Evolutionary conservation across 176 grass and related monocot genomes (phyloP).

Genomic region (Triticum turgidum): DNA sequence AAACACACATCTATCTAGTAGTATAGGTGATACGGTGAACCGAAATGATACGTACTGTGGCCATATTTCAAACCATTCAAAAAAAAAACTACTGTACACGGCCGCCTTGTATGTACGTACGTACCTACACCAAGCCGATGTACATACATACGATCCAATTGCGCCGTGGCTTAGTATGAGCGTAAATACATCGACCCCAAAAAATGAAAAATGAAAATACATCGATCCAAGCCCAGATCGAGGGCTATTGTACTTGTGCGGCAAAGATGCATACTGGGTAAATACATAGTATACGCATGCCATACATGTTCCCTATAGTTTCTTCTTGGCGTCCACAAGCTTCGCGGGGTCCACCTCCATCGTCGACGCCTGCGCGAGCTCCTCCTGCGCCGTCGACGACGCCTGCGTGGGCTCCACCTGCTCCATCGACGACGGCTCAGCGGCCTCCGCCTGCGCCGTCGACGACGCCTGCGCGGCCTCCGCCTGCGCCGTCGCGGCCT

Average conservation of each 20-base stretch:
- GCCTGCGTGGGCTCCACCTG: background rate
- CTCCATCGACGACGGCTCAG: background rate
- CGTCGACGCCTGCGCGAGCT: background rate
- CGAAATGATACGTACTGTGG: background rate
- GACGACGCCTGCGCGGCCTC: background rate
- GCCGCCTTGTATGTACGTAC: background rate
- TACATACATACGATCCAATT: background rate
- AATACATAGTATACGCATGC: background rate
- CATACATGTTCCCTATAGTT: background rate
- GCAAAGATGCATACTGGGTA: background rate
- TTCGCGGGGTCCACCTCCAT: background rate
- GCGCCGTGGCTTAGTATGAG: background rate
- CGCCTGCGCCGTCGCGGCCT: too few relatives aligned
- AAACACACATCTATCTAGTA: background rate
- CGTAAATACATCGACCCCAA: too few relatives aligned
- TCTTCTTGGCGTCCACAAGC: conserved; percentile 4
- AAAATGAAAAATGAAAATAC: background rate
- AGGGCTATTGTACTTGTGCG: background rate
- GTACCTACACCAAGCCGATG: background rate
- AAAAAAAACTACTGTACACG: background rate
- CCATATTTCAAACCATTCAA: too few relatives aligned
- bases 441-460: too few relatives aligned
- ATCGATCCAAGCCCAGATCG: background rate
- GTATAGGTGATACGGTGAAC: background rate
- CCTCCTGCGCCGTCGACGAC: too few relatives aligned